Base-by-base conservation (phyloP, 2,329 filamentous ascomycete species). In the Pestalotiopsis sp. region DNA sequence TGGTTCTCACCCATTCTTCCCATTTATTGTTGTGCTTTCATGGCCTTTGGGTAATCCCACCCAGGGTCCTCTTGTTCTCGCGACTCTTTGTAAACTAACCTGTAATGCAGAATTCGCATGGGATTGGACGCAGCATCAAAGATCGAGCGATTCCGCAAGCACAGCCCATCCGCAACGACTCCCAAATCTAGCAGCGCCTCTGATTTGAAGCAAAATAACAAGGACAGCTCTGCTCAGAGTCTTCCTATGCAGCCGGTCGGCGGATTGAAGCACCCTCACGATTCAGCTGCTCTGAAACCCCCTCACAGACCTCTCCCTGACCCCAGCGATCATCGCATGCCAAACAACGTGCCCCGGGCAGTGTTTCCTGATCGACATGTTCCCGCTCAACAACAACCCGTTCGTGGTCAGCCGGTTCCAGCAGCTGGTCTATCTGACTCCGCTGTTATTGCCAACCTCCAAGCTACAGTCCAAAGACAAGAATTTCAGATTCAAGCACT, bases 121-220 rank as follows among this genome's bases (percentile, higher is more conserved):
- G 65, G 66, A 0, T 67, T 70, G 2, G 73, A 75, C 22, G 52
- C 62, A 1, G 57, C 67, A 0, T 62, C 66, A 20, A 72, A 71
- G 55, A 68, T 72, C 13, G n/a, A 22, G 7, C 68, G 66, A 13
- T 73, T 70, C 64, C 59, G 68, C n/a, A 13, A 40, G 22, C 44
- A 17, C 10, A n/a, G 24, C 11, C 14, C 44, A 52, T 17, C 5
- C 59, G 9, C 40, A 17, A 5, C 30, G 44, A 26, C 44, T 38
- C 30, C 7, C 30, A 35, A 35, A 35, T 35, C 7, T 9, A 35
- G 30, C 30, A 9, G 30, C 30, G 30, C 30, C 30, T 9, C 30
- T 35, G 30, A 35, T 35, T 7, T 7, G 30, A 35, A 9, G 30
- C 30, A 35, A 35, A 9, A 35, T 7, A 35, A 38, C 30, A 17